A percentile compares a stretch with the other conserved stretches of the same genome.
Conservation (phyloP, 306 rosid species). For the Cucumis melo region DNA sequence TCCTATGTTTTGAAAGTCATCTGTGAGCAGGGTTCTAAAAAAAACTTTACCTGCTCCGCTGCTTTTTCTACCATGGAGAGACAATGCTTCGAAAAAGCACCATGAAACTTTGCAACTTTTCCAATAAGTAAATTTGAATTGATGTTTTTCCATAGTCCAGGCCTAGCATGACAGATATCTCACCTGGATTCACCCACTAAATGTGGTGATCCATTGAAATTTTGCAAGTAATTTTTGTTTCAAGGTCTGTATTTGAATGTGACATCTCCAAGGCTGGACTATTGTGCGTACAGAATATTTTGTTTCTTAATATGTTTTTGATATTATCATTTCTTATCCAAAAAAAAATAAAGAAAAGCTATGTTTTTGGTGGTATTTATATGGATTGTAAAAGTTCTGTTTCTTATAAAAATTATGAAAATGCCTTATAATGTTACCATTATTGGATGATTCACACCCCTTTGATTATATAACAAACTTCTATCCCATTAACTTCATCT, state of each 20-base stretch:
- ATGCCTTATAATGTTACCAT: not conserved
- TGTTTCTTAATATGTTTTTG: too few species aligned
- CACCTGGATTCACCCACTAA: not conserved
- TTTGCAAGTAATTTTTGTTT: not conserved
- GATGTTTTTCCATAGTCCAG: not conserved
- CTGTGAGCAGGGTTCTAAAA: not conserved
- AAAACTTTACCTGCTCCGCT: not conserved
- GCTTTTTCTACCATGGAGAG: not conserved
- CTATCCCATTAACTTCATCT: not conserved
- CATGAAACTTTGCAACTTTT: not conserved
- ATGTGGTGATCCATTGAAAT: not conserved
- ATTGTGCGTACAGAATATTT: not conserved
- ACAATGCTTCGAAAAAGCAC: not conserved
- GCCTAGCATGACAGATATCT: not conserved
- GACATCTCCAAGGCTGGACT: not conserved
- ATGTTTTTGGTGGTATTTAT: not conserved
- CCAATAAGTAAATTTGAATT: not conserved
- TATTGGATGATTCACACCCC: not conserved
- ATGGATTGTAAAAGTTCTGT: not conserved
- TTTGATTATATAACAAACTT: not conserved
- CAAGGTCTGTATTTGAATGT: not conserved
- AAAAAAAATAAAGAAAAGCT: too few species aligned
- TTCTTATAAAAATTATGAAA: not conserved
- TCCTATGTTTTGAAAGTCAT: not conserved
- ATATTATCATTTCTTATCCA: not conserved